These are phyloP conservation scores for Curvularia verruculosa DNA, from an alignment of 2,329 filamentous ascomycete species.

Conservation along the genomic window DNA sequence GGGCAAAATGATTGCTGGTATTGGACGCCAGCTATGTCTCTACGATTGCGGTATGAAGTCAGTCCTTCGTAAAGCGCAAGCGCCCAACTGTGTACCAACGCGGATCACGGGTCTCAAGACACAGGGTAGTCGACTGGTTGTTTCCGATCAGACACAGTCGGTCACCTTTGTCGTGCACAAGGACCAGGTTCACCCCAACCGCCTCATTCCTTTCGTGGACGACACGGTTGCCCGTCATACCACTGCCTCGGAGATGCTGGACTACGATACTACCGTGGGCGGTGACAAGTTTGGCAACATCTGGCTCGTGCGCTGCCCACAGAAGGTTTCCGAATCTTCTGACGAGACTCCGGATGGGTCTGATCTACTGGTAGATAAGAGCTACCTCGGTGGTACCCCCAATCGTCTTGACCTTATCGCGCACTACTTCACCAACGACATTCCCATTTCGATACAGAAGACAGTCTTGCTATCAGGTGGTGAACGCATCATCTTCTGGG, in stretches of 20 bases:
- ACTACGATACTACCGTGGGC: slow-evolving; percentile 94
- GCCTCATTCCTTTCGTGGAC: slow-evolving; percentile 90
- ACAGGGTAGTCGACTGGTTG: slow-evolving; percentile 87
- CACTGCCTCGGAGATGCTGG: slow-evolving; percentile 88
- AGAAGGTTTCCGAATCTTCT: slow-evolving; percentile 84
- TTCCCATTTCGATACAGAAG: slow-evolving; percentile 88
- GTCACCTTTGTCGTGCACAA: slow-evolving; percentile 95
- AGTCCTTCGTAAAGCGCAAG: slow-evolving; percentile 88
- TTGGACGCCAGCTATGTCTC: slow-evolving; percentile 80
- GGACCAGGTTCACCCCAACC: slow-evolving; percentile 74
- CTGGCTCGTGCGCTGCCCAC: slow-evolving; percentile 86
- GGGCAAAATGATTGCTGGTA: slow-evolving; percentile 82
- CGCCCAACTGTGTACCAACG: slow-evolving; percentile 72
- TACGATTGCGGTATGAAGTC: slow-evolving; percentile 95
- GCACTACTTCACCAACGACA: slow-evolving; percentile 90
- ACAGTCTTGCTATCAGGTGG: slow-evolving; percentile 89
- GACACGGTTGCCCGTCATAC: slow-evolving; percentile 91
- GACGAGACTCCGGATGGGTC: slow-evolving; percentile 91
- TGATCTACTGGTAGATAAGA: slow-evolving; percentile 87
- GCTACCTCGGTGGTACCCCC: slow-evolving; percentile 87
- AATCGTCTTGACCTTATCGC: slow-evolving; percentile 84
- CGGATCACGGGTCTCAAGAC: slow-evolving; percentile 89
- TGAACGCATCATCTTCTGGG: slow-evolving; percentile 90
- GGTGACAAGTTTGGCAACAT: slow-evolving; percentile 98
- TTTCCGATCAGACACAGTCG: slow-evolving; percentile 91